phyloP scores from a whole-genome alignment of 1,284 basidiomycete species.

The Sporisorium graminicola region DNA sequence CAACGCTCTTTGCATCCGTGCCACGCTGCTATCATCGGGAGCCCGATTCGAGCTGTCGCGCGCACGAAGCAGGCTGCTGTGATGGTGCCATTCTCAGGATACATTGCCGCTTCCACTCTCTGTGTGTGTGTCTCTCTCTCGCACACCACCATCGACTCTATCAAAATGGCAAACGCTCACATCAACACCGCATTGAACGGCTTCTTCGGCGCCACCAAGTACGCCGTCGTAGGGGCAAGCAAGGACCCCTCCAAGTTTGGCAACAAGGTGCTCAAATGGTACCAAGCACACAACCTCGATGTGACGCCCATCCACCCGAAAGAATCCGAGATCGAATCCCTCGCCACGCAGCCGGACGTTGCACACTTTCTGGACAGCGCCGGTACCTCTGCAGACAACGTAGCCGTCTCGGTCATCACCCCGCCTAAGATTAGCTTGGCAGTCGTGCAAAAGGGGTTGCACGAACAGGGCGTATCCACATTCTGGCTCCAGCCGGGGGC shows the following conservation, averaged over 20 bases:
- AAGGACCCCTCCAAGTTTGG: conserved; percentile 63
- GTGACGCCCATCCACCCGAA: conserved; percentile 64
- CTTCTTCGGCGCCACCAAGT: conserved; percentile 59
- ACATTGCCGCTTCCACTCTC: conserved; percentile 14
- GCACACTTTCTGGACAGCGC: conserved; percentile 31
- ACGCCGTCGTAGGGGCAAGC: conserved; percentile 63
- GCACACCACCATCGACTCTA: conserved; percentile 8
- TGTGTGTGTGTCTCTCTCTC: background rate
- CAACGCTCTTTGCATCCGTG: background rate
- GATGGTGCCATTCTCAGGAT: conserved; percentile 22
- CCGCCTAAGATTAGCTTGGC: conserved; percentile 60
- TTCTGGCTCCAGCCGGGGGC: conserved; percentile 66
- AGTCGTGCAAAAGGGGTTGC: conserved; percentile 53
- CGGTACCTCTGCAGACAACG: conserved; percentile 26
- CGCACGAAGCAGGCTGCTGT: conserved; percentile 11
- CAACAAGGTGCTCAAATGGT: conserved; percentile 67
- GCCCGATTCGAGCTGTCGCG: conserved; percentile 8
- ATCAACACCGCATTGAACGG: conserved; percentile 38
- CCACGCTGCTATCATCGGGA: conserved; percentile 9
- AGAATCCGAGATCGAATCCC: conserved; percentile 52
- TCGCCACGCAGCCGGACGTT: conserved; percentile 30
- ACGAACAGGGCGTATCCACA: conserved; percentile 48
- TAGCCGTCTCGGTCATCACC: conserved; percentile 65
- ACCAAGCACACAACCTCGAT: conserved; percentile 52
- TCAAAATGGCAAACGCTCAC: conserved; percentile 38